Conservation (phyloP, 805 yeast genomes). For the Nadsonia fulvescens region DNA sequence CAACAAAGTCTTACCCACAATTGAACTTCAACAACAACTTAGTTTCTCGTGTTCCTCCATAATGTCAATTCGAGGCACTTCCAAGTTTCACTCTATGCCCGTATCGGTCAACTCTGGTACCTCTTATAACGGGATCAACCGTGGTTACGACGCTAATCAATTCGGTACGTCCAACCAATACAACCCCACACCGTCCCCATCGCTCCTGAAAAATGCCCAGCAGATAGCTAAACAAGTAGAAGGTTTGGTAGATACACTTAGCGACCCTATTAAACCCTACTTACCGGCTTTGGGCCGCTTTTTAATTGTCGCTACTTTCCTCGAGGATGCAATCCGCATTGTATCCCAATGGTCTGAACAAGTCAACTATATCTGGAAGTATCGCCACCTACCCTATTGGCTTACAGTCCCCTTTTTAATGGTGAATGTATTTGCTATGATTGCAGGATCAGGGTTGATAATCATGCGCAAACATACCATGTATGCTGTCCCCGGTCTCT, state of each 20-base stretch:
- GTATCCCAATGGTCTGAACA: constrained; percentile 82
- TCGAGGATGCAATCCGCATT: constrained; percentile 77
- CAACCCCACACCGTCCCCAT: constrained; percentile 3
- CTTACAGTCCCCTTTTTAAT: constrained; percentile 57
- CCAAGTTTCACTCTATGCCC: constrained; percentile 6
- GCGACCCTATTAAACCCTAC: constrained; percentile 21
- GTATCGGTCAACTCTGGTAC: constrained; percentile 8
- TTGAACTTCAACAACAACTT: too few relatives aligned
- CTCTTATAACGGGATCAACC: constrained; percentile 14
- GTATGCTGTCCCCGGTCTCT: constrained; percentile 50
- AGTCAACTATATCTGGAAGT: constrained; percentile 62
- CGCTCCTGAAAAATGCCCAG: constrained; percentile 8
- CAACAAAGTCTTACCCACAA: too few relatives aligned
- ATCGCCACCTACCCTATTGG: constrained; percentile 62
- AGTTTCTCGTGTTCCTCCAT: too few relatives aligned
- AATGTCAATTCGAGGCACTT: constrained; percentile 6
- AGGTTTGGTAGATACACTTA: constrained; percentile 16
- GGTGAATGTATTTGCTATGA: constrained; percentile 50
- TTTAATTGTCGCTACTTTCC: constrained; percentile 82
- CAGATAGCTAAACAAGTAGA: constrained; percentile 15
- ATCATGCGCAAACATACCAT: constrained; percentile 50
- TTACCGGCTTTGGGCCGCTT: constrained; percentile 81
- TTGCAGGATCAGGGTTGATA: constrained; percentile 51
- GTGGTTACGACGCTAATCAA: constrained; percentile 5
- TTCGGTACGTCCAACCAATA: constrained; percentile 5